Percentiles rank a stretch among this genome's conserved stretches.
phyloP scores from a whole-genome alignment of 2,329 filamentous ascomycete genomes.

The Pseudocercospora musae region DNA sequence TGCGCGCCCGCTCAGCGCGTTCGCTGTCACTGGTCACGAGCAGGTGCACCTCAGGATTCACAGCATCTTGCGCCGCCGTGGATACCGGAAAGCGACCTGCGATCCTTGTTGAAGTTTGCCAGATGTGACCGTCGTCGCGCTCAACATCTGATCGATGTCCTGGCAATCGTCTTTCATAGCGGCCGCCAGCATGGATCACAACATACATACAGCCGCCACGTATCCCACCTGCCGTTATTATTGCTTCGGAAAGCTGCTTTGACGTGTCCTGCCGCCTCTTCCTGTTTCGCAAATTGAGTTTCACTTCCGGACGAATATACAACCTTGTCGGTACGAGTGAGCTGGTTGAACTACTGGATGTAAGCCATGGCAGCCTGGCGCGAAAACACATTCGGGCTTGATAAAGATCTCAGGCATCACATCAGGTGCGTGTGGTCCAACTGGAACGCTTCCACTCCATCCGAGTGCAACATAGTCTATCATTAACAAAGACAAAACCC shows the following conservation, averaged over 20 bases:
- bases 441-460: constrained; percentile 4
- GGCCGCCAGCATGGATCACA: constrained; percentile 10
- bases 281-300: constrained; percentile 8
- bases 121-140: constrained; percentile 1
- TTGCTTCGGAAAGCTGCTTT: constrained; percentile 10
- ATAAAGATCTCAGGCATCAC: constrained; percentile 2
- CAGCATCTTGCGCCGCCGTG: constrained; percentile 1
- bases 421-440: background rate
- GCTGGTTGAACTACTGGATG: background rate
- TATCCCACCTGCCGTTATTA: constrained; percentile 4
- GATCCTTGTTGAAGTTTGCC: constrained; percentile 2
- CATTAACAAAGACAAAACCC: constrained; percentile 14
- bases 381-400: background rate
- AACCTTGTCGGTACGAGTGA: constrained; percentile 1
- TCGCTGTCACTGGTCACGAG: background rate
- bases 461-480: constrained; percentile 12
- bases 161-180: constrained; percentile 13
- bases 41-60: background rate
- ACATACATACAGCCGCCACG: constrained; percentile 2
- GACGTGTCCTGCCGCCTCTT: constrained; percentile 11
- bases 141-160: constrained; percentile 6
- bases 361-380: constrained; percentile 1
- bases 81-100: background rate
- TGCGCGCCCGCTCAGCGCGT: background rate
- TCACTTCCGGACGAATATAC: background rate